Conservation (phyloP, 2,329 filamentous ascomycete species). For the Passalora sequoiae region DNA sequence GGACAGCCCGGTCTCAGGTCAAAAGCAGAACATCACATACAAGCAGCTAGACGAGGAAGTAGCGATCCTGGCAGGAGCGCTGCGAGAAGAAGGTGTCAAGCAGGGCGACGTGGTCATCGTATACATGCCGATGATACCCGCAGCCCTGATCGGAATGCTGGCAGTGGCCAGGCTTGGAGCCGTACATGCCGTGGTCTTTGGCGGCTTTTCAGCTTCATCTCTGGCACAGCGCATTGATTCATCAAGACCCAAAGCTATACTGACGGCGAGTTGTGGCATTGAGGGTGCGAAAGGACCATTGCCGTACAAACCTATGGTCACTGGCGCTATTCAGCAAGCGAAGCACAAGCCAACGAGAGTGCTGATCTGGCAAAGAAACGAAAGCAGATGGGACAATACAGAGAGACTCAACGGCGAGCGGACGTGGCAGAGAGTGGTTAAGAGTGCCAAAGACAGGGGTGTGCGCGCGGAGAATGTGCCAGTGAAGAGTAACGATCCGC, state of each 20-base stretch:
- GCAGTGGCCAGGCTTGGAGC: slow-evolving; percentile 77
- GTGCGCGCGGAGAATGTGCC: slow-evolving; percentile 70
- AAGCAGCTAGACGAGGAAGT: slow-evolving; percentile 70
- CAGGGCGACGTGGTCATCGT: slow-evolving; percentile 84
- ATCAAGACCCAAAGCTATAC: slow-evolving; percentile 66
- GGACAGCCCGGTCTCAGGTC: slow-evolving; percentile 76
- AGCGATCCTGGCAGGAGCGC: slow-evolving; percentile 71
- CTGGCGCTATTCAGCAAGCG: slow-evolving; percentile 64
- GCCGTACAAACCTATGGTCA: slow-evolving; percentile 70
- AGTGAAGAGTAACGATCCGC: slow-evolving; percentile 67
- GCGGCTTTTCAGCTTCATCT: slow-evolving; percentile 76
- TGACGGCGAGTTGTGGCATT: slow-evolving; percentile 89
- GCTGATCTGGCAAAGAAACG: slow-evolving; percentile 78
- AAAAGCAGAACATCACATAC: slow-evolving; percentile 71
- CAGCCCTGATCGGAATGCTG: slow-evolving; percentile 78
- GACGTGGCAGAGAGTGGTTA: slow-evolving; percentile 72
- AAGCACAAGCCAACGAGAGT: slow-evolving; percentile 66
- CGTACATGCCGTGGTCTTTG: slow-evolving; percentile 88
- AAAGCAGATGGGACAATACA: slow-evolving; percentile 68
- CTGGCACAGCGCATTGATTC: slow-evolving; percentile 86
- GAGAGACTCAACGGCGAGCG: slow-evolving; percentile 63
- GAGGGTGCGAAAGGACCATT: slow-evolving; percentile 77
- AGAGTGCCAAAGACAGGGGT: slow-evolving; percentile 62
- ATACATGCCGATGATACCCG: slow-evolving; percentile 97
- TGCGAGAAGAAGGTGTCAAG: slow-evolving; percentile 74